phyloP scores from a whole-genome alignment of 495 filamentous ascomycete species.

The Niebla homalea region DNA sequence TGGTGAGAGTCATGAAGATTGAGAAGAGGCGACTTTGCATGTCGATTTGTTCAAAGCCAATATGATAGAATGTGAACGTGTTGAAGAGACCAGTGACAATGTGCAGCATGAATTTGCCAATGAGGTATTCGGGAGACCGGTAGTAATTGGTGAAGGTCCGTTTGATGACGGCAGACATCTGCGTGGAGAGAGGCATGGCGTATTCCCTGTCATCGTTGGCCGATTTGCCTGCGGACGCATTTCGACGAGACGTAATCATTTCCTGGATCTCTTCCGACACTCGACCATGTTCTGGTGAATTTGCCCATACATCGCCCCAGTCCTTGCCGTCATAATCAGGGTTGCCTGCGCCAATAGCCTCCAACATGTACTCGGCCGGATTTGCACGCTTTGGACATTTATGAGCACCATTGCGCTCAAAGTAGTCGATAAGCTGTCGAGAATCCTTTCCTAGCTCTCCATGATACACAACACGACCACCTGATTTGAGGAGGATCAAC shows the following conservation, averaged over 20 bases:
- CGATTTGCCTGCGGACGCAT: slow-evolving; percentile 19
- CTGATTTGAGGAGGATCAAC: slow-evolving; percentile 48
- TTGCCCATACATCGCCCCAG: slow-evolving; percentile 47
- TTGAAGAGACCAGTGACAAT: slow-evolving; percentile 51
- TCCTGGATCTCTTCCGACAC: slow-evolving; percentile 34
- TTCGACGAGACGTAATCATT: slow-evolving; percentile 27
- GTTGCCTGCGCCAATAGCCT: slow-evolving; percentile 51
- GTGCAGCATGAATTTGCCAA: slow-evolving; percentile 47
- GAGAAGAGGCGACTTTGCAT: slow-evolving; percentile 56
- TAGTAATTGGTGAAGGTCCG: slow-evolving; percentile 47
- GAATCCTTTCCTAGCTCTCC: slow-evolving; percentile 45
- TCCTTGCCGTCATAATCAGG: slow-evolving; percentile 48
- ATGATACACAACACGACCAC: slow-evolving; percentile 55
- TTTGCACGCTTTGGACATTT: slow-evolving; percentile 44
- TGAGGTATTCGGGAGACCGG: slow-evolving; percentile 45
- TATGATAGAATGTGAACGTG: slow-evolving; percentile 48
- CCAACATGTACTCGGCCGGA: slow-evolving; percentile 59
- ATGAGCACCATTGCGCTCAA: slow-evolving; percentile 48
- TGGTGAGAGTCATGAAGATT: slow-evolving; percentile 59
- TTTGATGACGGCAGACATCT: slow-evolving; percentile 35
- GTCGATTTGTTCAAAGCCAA: slow-evolving; percentile 43
- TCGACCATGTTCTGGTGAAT: slow-evolving; percentile 30
- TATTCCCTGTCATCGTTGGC: slow-evolving; percentile 38
- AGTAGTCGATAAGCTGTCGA: slow-evolving; percentile 44
- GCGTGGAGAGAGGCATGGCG: slow-evolving; percentile 43